Conservation (phyloP, 2,329 filamentous ascomycete genomes). For the Xylariaceae sp. region DNA sequence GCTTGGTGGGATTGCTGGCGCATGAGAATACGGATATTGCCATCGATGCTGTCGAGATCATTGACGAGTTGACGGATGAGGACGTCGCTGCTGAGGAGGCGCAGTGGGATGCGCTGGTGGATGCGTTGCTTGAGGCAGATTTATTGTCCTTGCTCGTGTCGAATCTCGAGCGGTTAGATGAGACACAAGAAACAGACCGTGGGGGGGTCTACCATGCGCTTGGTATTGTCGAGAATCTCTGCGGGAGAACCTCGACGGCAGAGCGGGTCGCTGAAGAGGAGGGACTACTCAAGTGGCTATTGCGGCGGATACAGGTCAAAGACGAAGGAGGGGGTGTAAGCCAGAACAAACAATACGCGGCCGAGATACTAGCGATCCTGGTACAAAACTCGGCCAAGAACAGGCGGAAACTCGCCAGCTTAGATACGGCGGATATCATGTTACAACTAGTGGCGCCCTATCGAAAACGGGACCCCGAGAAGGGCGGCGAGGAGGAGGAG, state of each 20-base stretch:
- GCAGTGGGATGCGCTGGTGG: constrained; percentile 81
- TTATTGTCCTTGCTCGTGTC: constrained; percentile 76
- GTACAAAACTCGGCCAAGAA: constrained; percentile 77
- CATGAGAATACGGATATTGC: constrained; percentile 98
- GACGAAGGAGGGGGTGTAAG: constrained; percentile 56
- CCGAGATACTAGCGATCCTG: constrained; percentile 89
- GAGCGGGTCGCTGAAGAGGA: constrained; percentile 76
- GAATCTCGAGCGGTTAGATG: constrained; percentile 81
- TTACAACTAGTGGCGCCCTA: constrained; percentile 87
- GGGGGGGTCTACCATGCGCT: constrained; percentile 88
- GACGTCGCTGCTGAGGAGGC: constrained; percentile 82
- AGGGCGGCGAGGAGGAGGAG: constrained; percentile 89
- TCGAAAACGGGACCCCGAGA: constrained; percentile 83
- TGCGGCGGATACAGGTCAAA: constrained; percentile 72
- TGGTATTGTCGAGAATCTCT: constrained; percentile 83
- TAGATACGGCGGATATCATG: constrained; percentile 78
- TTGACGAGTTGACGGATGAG: constrained; percentile 91
- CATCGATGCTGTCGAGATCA: constrained; percentile 86
- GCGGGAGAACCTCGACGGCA: constrained; percentile 66
- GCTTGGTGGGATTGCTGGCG: constrained; percentile 80
- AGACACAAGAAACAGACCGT: constrained; percentile 74
- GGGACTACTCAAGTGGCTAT: constrained; percentile 76
- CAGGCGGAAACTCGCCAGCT: constrained; percentile 64
- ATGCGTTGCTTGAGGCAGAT: constrained; percentile 71
- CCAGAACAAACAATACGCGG: constrained; percentile 95